Base-by-base conservation (phyloP, 1,139 yeast genomes). In the Saccharomyces pastorianus region DNA sequence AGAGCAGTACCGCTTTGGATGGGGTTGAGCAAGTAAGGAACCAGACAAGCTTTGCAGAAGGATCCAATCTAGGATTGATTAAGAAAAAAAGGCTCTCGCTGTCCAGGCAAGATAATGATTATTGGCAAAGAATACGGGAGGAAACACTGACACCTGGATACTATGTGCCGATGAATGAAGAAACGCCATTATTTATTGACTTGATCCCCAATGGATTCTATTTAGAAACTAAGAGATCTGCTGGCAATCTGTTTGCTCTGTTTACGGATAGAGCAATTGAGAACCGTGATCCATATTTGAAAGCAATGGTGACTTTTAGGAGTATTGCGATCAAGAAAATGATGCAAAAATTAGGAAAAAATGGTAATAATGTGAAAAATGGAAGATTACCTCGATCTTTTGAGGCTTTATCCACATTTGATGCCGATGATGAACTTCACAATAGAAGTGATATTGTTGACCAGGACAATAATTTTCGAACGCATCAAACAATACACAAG, bases 261-360 rank as follows among this genome's bases (percentile, higher is more conserved):
- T 61, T 65, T 49, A 59, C 65, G 3, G 63, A 66, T 53, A 51
- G 58, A 14, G 58, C 68, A 4, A 61, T 64, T 38, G 60, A 57
- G 31, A 62, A 62, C 46, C 57, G 70, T 13, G 71, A 67, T 53
- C 59, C 63, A 1, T 66, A 64, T 51, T 53, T 67, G 53, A 57
- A 58, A 44, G 52, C 57, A 8, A 49, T 67, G 49, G 52, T 56
- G 1, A 52, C 60, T 8, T 64, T 63, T 49, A 53, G 65, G 25
- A 55, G 57, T 46, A 57, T 61, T 11, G 64, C 65, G 1, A 56
- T 64, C 1, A 57, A 56, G 8, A 60, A 55, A 54, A 61, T 62
- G 17, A 56, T 59, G 49, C 46, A 56, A 13, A 57, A 58, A 25
- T 53, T 59, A 47, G 57, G 57, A 31, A 55, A 50, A 6, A 51